These are phyloP conservation scores for Gracilaria gracilis DNA, from an alignment of 23 red algal species.

Conservation along the genomic window DNA sequence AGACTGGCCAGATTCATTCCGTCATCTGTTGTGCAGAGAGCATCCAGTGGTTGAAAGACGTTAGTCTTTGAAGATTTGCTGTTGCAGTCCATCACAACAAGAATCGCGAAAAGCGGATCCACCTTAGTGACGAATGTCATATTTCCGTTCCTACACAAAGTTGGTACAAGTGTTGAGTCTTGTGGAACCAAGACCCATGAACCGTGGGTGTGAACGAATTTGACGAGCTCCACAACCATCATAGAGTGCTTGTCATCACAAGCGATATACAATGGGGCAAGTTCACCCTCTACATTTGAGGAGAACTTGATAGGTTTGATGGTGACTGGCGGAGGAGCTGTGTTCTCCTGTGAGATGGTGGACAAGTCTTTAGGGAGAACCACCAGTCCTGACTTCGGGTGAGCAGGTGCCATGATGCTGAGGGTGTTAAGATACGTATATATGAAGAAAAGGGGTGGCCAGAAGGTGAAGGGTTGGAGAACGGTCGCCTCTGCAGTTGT, in stretches of 20 bases:
- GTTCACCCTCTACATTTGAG: background rate
- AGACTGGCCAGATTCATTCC: slow-evolving; percentile 40
- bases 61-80: background rate
- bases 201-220: slow-evolving; percentile 30
- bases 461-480: background rate
- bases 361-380: slow-evolving; percentile 8
- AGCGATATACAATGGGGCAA: slow-evolving; percentile 12
- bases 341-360: background rate
- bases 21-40: slow-evolving; percentile 40
- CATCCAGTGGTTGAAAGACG: slow-evolving; percentile 65
- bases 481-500: background rate
- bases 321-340: background rate
- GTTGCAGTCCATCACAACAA: slow-evolving; percentile 47
- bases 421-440: background rate
- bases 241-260: background rate
- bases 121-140: slow-evolving; percentile 58
- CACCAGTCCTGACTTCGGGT: background rate
- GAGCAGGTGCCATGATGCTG: background rate
- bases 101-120: slow-evolving; percentile 58
- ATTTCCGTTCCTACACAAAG: slow-evolving; percentile 51
- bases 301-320: slow-evolving; percentile 10
- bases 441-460: background rate
- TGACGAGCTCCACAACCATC: slow-evolving; percentile 46
- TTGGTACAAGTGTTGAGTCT: slow-evolving; percentile 19
- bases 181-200: slow-evolving; percentile 59